Evolutionary conservation across 73 alveolate species (phyloP).

Genomic region (Uronychia setigera): DNA sequence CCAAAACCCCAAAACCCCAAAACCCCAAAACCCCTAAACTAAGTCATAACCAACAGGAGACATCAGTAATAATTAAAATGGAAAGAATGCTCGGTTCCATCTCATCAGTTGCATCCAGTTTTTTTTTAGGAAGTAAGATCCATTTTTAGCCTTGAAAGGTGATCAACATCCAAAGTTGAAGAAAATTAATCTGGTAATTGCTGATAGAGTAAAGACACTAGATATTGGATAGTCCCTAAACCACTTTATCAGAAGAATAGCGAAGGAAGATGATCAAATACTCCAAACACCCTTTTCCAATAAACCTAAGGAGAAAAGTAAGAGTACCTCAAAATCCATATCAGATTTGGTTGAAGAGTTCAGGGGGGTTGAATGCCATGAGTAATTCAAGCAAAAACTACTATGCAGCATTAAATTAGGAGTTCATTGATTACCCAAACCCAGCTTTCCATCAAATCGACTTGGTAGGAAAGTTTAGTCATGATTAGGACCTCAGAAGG

Average conservation of each 20-base stretch:
- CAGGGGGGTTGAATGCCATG: background rate
- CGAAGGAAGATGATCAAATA: background rate
- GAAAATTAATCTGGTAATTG: background rate
- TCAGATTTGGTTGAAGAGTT: background rate
- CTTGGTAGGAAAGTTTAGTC: slow-evolving; percentile 15
- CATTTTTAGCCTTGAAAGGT: too few species aligned
- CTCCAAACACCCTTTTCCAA: background rate
- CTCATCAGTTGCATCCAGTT: too few species aligned
- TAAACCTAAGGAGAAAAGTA: background rate
- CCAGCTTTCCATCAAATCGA: slow-evolving; percentile 83
- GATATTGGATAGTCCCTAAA: background rate
- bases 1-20: too few species aligned
- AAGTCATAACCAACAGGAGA: too few species aligned
- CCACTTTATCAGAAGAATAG: background rate
- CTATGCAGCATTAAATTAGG: background rate
- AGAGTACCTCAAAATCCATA: background rate
- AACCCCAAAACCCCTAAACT: too few species aligned
- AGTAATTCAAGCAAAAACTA: background rate
- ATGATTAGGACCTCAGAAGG: slow-evolving; percentile 74
- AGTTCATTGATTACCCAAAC: slow-evolving; percentile 58
- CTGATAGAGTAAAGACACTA: background rate
- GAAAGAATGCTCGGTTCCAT: too few species aligned
- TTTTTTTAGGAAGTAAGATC: too few species aligned
- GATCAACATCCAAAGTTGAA: background rate
- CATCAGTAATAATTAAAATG: too few species aligned